Base-by-base conservation (phyloP, 2,329 filamentous ascomycete species). In the Sclerotiophoma versabilis region DNA sequence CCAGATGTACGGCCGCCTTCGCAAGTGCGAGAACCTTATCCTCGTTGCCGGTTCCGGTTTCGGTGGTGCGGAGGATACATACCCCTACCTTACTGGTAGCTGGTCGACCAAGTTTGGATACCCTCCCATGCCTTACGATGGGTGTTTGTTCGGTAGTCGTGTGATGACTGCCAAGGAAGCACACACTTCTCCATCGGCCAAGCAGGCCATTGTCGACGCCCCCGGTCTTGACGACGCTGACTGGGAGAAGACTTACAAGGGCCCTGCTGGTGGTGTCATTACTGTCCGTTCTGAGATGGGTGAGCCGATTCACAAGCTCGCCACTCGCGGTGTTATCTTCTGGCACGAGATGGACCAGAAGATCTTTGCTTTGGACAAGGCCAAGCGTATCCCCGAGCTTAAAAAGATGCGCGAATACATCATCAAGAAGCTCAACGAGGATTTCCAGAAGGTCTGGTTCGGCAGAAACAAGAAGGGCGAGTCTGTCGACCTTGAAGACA, bases 341-440 rank as follows among this genome's bases (percentile, higher is more conserved):
- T 99, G 95, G 95, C 89, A 92, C 43, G 96, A 99, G 79, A 96
- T 99, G 92, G 95, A 99, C 72, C 86, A 96, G 76, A 97, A 96
- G 79, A 98, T 99, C 70, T 99, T 99, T 82, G 90, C 87, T 72
- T 81, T 99, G 42, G 93, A 96, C 77, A 97, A 96, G 81, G 92
- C 93, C 23, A 79, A 80, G 62, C 74, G 77, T 20, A 51, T 77
- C 14, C 69, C 68, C 2, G 76, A 76, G 54, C 66, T 81, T 6
- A 75, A 75, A 64, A 76, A 76, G 62, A 77, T 76, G 67, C 74
- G 73, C 37, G 73, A 77, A 11, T 74, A 79, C 65, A 79, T 81
- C 61, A 79, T 81, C 59, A 69, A 71, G 44, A 75, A 74, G 56
- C 69, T 81, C 15, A 81, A 81, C 62, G 75, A 75, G 38, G 79